These are phyloP conservation scores for Rhypophila decipiens DNA, from an alignment of 495 filamentous ascomycete species.

Conservation along the genomic window DNA sequence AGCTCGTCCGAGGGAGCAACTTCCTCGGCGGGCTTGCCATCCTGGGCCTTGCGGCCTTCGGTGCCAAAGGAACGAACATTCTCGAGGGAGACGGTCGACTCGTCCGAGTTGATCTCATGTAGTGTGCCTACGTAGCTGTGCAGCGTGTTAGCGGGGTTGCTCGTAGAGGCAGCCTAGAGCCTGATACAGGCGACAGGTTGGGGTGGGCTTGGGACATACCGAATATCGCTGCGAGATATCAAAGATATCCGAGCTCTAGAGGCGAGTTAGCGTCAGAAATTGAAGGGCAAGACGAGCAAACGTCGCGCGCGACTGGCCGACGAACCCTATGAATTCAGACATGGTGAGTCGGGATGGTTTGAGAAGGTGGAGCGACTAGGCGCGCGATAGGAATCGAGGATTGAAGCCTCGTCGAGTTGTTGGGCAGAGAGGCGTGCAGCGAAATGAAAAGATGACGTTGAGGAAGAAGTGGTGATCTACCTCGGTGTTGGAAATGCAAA, in stretches of 20 bases:
- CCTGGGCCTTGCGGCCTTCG: conserved; percentile 81
- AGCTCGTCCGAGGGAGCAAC: conserved; percentile 72
- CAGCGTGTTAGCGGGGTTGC: conserved; percentile 2
- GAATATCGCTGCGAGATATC: conserved; percentile 96
- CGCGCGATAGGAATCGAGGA: neutral
- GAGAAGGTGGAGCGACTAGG: neutral
- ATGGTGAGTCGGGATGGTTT: conserved; percentile 19
- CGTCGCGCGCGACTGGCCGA: conserved; percentile 6
- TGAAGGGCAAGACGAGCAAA: neutral
- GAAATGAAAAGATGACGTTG: conserved; percentile 3
- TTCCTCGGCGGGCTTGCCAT: conserved; percentile 69
- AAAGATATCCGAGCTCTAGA: conserved; percentile 71
- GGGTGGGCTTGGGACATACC: conserved; percentile 45
- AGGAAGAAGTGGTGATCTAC: conserved; percentile 1
- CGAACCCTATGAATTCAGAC: conserved; percentile 49
- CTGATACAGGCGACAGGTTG: neutral
- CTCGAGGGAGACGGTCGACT: conserved; percentile 91
- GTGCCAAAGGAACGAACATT: conserved; percentile 90
- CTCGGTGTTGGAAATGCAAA: conserved; percentile 4
- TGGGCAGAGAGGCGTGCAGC: neutral
- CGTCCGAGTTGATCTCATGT: conserved; percentile 96
- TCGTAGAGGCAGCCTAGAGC: neutral
- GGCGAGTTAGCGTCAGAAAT: conserved; percentile 16
- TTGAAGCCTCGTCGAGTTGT: conserved; percentile 7
- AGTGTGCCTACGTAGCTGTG: conserved; percentile 87